Percentiles rank a stretch among this genome's conserved stretches.
Conservation (phyloP, 805 yeast genomes). For the Ogataea ganodermae region DNA sequence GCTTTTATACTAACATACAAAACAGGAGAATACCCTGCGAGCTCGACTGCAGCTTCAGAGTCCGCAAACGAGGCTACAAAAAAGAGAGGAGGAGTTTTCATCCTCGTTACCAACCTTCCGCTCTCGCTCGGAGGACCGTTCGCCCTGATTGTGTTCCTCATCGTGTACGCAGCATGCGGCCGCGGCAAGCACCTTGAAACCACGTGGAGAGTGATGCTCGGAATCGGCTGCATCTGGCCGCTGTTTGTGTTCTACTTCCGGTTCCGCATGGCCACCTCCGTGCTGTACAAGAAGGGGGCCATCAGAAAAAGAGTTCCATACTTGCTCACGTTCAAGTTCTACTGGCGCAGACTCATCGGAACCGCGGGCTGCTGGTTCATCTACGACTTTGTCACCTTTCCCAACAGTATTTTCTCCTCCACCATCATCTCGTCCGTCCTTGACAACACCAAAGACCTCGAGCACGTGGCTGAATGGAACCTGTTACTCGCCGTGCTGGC, state of each 20-base stretch:
- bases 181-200: constrained; percentile 45
- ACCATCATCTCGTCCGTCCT: constrained; percentile 51
- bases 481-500: constrained; percentile 64
- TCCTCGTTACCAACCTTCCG: constrained; percentile 71
- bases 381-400: constrained; percentile 80
- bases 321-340: constrained; percentile 58
- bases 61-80: constrained; percentile 61
- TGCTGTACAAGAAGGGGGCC: constrained; percentile 63
- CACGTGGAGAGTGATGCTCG: constrained; percentile 71
- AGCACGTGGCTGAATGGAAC: constrained; percentile 71
- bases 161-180: constrained; percentile 63
- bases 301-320: constrained; percentile 61
- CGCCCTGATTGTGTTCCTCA: constrained; percentile 64
- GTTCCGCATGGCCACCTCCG: constrained; percentile 66
- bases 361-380: constrained; percentile 78
- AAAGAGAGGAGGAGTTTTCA: constrained; percentile 66
- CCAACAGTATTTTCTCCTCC: constrained; percentile 62
- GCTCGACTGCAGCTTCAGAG: constrained; percentile 63
- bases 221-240: constrained; percentile 69
- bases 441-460: constrained; percentile 47
- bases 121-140: constrained; percentile 79
- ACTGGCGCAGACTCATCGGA: constrained; percentile 70
- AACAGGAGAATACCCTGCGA: constrained; percentile 62
- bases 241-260: constrained; percentile 71
- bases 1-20: too few relatives aligned